These are phyloP conservation scores for Trichoderma oligosporum DNA, from an alignment of 2,329 filamentous ascomycete species.

Conservation along the genomic window DNA sequence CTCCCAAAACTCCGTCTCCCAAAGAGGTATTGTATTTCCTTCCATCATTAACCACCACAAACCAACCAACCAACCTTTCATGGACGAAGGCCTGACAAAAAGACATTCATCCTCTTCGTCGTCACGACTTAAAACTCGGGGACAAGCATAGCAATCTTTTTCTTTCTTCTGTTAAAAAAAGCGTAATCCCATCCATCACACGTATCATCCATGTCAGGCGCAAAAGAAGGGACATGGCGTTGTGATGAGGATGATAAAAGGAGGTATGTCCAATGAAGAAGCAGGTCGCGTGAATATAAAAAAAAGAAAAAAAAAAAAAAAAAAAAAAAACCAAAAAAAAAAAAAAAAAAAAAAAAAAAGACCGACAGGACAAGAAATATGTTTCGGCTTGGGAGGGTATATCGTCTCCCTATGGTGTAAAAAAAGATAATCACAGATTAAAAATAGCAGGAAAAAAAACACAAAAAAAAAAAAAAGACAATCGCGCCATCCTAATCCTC, in stretches of 20 bases:
- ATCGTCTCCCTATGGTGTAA: constrained; percentile 5
- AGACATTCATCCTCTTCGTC: neutral
- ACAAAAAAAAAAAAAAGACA: constrained; percentile 11
- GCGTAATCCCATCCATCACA: neutral
- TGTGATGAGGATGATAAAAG: neutral
- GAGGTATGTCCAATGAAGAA: constrained; percentile 15
- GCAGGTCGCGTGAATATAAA: neutral
- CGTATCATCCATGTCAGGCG: no score
- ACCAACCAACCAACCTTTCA: neutral
- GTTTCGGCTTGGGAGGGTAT: constrained; percentile 2
- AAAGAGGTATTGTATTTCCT: neutral
- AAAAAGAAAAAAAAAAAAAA: neutral
- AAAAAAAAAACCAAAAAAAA: neutral
- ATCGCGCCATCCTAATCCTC: constrained; percentile 18
- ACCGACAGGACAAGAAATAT: constrained; percentile 1
- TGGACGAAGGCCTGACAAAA: neutral
- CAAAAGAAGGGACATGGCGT: no score
- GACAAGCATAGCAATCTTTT: constrained; percentile 3
- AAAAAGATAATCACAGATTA: constrained; percentile 17
- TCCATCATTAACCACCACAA: neutral
- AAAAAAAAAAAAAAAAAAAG: neutral
- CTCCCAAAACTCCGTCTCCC: neutral
- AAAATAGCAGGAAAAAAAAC: no score
- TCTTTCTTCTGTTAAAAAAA: neutral
- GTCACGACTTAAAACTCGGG: neutral